A percentile compares a stretch with the other conserved stretches of the same genome.
These are phyloP conservation scores for Globisporangium takayamanum DNA, from an alignment of 352 stramenopile species.

Conservation along the genomic window DNA sequence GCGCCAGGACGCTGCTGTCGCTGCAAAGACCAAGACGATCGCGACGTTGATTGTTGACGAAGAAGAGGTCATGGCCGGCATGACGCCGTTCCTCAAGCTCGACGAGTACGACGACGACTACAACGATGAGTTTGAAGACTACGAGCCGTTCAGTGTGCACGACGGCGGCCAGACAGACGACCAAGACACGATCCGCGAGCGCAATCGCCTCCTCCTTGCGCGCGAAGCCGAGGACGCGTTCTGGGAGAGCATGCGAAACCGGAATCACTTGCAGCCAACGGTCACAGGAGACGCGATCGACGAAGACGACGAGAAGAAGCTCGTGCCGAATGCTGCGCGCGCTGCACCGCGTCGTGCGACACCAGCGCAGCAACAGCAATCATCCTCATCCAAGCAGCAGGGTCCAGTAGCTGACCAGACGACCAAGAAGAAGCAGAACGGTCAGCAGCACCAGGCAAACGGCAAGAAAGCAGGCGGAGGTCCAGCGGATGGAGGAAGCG, in stretches of 20 bases:
- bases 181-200: conserved; percentile 41
- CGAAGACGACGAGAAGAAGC: conserved; percentile 22
- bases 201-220: conserved; percentile 44
- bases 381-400: conserved; percentile 12
- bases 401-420: conserved; percentile 16
- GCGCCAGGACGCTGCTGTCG: conserved; percentile 36
- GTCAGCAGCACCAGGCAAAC: neutral
- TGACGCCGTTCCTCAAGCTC: conserved; percentile 21
- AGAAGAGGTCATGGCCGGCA: conserved; percentile 22
- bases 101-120: conserved; percentile 83
- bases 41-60: conserved; percentile 45
- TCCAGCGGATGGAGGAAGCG: neutral
- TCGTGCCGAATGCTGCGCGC: conserved; percentile 5
- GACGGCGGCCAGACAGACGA: conserved; percentile 39
- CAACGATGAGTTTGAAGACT: conserved; percentile 84
- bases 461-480: conserved; percentile 5
- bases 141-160: conserved; percentile 52
- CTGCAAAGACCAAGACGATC: conserved; percentile 50
- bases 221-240: conserved; percentile 60
- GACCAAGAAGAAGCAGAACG: conserved; percentile 10
- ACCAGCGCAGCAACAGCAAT: neutral
- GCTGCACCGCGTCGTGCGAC: neutral
- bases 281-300: conserved; percentile 13
- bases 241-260: conserved; percentile 67
- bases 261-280: conserved; percentile 23